phyloP scores from a whole-genome alignment of 2,329 filamentous ascomycete genomes.

The Aureobasidium sp. region DNA sequence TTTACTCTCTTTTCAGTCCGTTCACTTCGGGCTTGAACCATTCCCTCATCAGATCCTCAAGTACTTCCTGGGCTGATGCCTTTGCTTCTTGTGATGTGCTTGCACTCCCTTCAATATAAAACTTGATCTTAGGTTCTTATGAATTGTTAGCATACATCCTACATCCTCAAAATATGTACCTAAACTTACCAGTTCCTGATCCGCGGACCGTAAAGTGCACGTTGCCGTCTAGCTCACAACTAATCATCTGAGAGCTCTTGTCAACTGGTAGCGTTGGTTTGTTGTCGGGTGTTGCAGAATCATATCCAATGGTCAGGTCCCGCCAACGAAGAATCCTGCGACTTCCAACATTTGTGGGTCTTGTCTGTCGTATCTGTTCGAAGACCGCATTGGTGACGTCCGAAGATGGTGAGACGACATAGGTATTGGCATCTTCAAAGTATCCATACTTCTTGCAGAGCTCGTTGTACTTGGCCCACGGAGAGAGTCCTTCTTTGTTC shows the following conservation, averaged over 20 bases:
- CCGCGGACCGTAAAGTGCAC: constrained; percentile 52
- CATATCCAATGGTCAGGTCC: constrained; percentile 53
- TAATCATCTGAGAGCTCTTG: constrained; percentile 54
- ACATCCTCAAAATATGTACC: rapidly evolving
- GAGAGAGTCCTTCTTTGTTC: constrained; percentile 44
- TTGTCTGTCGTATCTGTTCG: constrained; percentile 37
- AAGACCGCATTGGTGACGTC: constrained; percentile 47
- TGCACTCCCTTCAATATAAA: constrained; percentile 44
- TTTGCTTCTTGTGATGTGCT: constrained; percentile 35
- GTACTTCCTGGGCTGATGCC: constrained; percentile 35
- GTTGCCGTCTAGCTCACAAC: constrained; percentile 47
- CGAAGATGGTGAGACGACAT: constrained; percentile 50
- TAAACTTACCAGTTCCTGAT: constrained; percentile 41
- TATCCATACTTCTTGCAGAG: constrained; percentile 51
- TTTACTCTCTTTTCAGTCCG: constrained; percentile 16
- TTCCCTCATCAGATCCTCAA: constrained; percentile 37
- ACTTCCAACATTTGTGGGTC: constrained; percentile 26
- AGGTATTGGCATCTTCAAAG: constrained; percentile 56
- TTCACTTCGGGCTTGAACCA: constrained; percentile 36
- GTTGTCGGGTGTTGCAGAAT: constrained; percentile 45
- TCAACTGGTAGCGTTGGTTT: constrained; percentile 49
- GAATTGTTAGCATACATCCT: neutral
- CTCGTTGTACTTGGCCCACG: constrained; percentile 47
- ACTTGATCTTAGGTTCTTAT: constrained; percentile 55
- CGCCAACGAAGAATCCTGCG: constrained; percentile 50